Conservation (phyloP, 73 alveolate species). For the Tetrahymena thermophila region DNA sequence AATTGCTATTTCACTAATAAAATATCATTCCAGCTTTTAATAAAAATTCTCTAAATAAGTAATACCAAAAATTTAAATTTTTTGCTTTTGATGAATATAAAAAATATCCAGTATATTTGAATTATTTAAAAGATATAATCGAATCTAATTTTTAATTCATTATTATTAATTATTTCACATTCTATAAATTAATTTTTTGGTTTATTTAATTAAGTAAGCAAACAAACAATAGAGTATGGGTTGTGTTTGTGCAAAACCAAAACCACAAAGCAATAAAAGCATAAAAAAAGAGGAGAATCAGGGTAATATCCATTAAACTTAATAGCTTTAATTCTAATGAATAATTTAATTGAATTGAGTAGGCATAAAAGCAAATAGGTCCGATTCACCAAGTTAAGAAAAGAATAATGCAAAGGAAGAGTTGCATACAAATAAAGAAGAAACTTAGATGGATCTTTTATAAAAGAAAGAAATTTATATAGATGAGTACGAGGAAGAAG, state of each 20-base stretch:
- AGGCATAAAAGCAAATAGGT: not conserved
- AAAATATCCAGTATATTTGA: not conserved
- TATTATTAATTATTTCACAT: not conserved
- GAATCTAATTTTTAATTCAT: not conserved
- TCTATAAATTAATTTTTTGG: not conserved
- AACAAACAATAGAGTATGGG: not conserved
- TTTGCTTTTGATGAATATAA: not conserved
- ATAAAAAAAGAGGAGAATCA: not conserved
- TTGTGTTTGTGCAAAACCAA: conserved; percentile 1
- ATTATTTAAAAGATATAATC: not conserved
- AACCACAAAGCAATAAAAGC: not conserved
- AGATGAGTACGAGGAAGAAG: not conserved
- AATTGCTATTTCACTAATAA: too few species aligned
- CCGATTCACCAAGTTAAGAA: not conserved
- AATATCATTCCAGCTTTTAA: not conserved
- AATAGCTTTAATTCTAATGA: not conserved
- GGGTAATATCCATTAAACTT: not conserved
- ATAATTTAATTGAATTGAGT: not conserved
- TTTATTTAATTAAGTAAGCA: not conserved
- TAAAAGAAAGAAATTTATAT: not conserved
- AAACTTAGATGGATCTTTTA: not conserved
- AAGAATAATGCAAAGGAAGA: not conserved
- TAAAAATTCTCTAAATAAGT: not conserved
- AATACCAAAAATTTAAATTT: not conserved
- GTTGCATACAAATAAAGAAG: not conserved